Evolutionary conservation across 345 rosid species (phyloP).

Genomic region (Clarkia xantiana): DNA sequence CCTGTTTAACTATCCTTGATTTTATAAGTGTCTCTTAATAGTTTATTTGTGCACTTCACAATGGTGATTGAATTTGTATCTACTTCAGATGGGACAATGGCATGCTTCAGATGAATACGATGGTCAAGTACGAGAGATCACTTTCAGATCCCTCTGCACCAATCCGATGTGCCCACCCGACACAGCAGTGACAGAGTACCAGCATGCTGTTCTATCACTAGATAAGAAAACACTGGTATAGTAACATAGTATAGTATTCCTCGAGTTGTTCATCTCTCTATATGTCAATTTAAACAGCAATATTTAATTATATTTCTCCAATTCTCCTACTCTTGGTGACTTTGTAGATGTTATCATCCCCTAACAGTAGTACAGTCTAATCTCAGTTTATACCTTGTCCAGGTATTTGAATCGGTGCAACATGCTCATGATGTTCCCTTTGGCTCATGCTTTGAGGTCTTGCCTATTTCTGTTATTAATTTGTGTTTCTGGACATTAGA

Average conservation of each 20-base stretch:
- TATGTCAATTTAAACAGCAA: too few relatives aligned
- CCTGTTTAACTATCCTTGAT: too few relatives aligned
- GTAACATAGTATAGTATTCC: too few relatives aligned
- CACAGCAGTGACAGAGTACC: conserved; percentile 94
- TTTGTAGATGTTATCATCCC: too few relatives aligned
- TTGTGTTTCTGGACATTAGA: not conserved
- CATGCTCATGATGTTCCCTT: conserved; percentile 97
- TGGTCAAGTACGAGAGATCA: conserved; percentile 93
- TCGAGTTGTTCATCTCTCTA: not conserved
- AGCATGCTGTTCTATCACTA: conserved; percentile 61
- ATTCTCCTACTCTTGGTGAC: too few relatives aligned
- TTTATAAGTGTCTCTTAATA: not conserved
- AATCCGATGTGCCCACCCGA: conserved; percentile 99
- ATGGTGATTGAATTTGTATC: not conserved
- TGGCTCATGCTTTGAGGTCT: conserved; percentile 89
- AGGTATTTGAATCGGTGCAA: conserved; percentile 95
- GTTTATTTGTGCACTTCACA: not conserved
- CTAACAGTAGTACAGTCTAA: too few relatives aligned
- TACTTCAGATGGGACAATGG: conserved; percentile 73
- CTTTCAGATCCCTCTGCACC: conserved; percentile 62
- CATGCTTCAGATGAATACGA: conserved; percentile 82
- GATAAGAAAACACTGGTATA: conserved; percentile 70
- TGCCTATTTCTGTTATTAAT: too few relatives aligned
- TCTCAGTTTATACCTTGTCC: conserved; percentile 6
- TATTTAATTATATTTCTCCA: too few relatives aligned